Base-by-base conservation (phyloP, 2,329 filamentous ascomycete genomes). In the Cephalotrichum gorgonifer region DNA sequence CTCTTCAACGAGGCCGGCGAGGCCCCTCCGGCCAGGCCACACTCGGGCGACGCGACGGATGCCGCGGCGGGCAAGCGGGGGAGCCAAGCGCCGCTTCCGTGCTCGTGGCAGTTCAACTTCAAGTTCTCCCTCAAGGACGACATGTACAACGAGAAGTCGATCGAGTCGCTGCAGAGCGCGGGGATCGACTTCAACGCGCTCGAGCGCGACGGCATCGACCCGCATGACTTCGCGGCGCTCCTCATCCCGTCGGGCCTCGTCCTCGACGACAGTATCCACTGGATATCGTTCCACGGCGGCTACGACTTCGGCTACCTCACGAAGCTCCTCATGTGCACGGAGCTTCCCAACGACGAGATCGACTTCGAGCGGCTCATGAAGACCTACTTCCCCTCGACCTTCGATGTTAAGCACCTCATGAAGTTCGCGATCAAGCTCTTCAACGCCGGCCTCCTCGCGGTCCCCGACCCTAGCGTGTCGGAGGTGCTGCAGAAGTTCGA, bases 61-160 rank as follows among this genome's bases (percentile, higher is more conserved):
- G 42, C 48, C 33, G 35, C 17, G 17, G 6, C 35, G 22, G 62
- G 60, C n/a, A 48, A 51, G 14, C 50, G 51, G 28, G 62, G 62
- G n/a, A 56, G 64, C 20, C 58, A 62, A 28, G 66, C 60, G 17
- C 75, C 78, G 44, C 82, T 88, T 51, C 91, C 88, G 15, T 94
- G 86, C 62, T 94, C 91, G 17, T 98, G 93, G 93, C 91, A 96
- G 58, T 98, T 98, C 76, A 97, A 98, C 73, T 98, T 98, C 69
- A 85, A 90, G 58, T 98, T 97, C 66, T 93, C 88, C 2, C 75
- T 96, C 9, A 86, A 93, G 56, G 82, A 91, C 35, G 93, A 98
- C 68, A 98, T 98, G 93, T 97, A 94, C 69, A 93, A 94, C 54
- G 86, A 95, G 62, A 86, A 89, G 51, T 96, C 89, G 15, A 96